Evolutionary conservation across 2,329 filamentous ascomycete genomes (phyloP), one percentile per base, ranked within the genome.

Genomic region (Paraconiothyrium sp.): DNA sequence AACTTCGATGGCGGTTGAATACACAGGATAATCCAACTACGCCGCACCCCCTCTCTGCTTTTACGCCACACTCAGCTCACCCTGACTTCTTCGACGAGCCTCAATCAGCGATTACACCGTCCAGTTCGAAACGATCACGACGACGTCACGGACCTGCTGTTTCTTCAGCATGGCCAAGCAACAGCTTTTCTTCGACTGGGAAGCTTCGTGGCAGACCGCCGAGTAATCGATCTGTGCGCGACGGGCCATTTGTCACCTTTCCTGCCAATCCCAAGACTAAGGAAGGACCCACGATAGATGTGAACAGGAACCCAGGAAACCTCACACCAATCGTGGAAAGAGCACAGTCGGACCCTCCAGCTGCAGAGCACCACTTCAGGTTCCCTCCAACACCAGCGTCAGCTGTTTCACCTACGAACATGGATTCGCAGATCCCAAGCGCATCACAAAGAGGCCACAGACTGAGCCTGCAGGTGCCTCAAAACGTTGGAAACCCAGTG

Each of bases 81-180:
- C 79, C 82, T 7, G 79, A 83, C 67, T 82, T 82, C 54, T 82
- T 83, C 58, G 81, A 84, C 50, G 90, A 92, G 65, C 90, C 92
- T 10, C 88, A 85, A 52, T 93, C 92, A 0, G 91, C 92, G 3
- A 83, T 92, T n/a, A 91, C 90, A 4, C 88, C 90, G 0, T 88
- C 86, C 56, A 76, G 76, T 50, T 72, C 78, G 13, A 77, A 78
- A 39, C 78, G 86, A 61, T 78, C 83, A 6, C 78, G 86, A 58
- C 84, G 90, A 58, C 87, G 92, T 4, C 91, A 96, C 75, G 93
- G 93, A 0, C 91, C 93, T 0, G 93, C 92, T 7, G 92, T 97
- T 0, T 97, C 93, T 0, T 97, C 93, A 10, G 94, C 94, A 0
- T 97, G 94, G 94, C 88, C 90, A 58, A 88, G 88, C 65, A 87